Evolutionary conservation across 2,329 filamentous ascomycete species (phyloP).

Genomic region (Cadophora sp.): DNA sequence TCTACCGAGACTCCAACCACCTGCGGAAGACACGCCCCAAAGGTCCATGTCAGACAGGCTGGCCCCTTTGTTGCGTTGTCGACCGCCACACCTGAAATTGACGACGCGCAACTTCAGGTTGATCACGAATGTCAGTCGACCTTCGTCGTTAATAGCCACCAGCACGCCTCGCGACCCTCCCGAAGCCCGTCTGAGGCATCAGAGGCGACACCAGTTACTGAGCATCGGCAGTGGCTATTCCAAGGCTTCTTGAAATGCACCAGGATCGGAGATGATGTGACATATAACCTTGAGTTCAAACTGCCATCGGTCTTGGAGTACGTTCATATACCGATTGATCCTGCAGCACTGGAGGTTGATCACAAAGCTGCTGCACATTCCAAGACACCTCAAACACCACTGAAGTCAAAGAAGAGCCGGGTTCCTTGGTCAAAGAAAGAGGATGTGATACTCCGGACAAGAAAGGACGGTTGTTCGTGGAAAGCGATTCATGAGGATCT

Average conservation of each 20-base stretch:
- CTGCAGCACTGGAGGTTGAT: constrained; percentile 16
- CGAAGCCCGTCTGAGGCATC: constrained; percentile 19
- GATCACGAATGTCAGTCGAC: constrained; percentile 14
- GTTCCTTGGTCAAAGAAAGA: constrained; percentile 28
- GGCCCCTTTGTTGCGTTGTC: constrained; percentile 17
- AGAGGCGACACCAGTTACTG: constrained; percentile 28
- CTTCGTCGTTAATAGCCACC: constrained; percentile 18
- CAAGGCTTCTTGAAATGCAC: constrained; percentile 32
- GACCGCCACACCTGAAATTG: constrained; percentile 23
- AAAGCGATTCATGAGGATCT: constrained; percentile 33
- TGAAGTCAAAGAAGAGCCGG: constrained; percentile 31
- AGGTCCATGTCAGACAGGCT: constrained; percentile 10
- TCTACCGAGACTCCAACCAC: constrained; percentile 24
- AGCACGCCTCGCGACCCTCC: constrained; percentile 23
- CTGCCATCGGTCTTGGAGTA: constrained; percentile 10
- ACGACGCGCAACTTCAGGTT: constrained; percentile 20
- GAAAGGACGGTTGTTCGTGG: constrained; percentile 33
- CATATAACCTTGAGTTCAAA: constrained; percentile 24
- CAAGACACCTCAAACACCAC: constrained; percentile 30
- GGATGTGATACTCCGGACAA: constrained; percentile 29
- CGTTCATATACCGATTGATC: not conserved
- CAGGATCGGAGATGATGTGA: constrained; percentile 21
- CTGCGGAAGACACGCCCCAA: not conserved
- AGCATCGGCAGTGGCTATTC: constrained; percentile 34
- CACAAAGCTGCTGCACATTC: constrained; percentile 28